Percentiles rank a stretch among this genome's conserved stretches.
phyloP scores from a whole-genome alignment of 139 green algal species.

The Coccomyxa sp. region DNA sequence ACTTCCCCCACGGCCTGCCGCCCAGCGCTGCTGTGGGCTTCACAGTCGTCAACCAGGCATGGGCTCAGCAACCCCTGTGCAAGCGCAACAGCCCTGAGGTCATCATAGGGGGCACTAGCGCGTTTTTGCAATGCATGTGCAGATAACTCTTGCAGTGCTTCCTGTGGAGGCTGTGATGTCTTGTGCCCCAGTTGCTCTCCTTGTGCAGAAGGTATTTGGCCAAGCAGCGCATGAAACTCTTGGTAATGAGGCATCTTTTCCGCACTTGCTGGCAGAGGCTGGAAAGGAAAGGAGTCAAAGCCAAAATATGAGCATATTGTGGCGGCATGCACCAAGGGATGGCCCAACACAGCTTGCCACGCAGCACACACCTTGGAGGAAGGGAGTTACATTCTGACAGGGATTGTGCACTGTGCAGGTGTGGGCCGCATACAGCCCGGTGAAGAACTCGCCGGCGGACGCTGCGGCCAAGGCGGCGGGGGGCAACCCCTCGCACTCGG shows the following conservation, averaged over 20 bases:
- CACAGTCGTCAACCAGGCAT: slow-evolving; percentile 84
- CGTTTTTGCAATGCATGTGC: background rate
- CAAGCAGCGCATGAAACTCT: background rate
- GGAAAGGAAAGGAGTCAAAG: no score
- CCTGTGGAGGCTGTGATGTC: background rate
- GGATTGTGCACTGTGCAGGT: slow-evolving; percentile 41
- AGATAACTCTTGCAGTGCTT: background rate
- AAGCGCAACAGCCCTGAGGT: no score
- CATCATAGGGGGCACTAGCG: no score
- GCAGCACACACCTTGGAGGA: no score
- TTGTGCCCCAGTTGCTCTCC: background rate
- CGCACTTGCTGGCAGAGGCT: background rate
- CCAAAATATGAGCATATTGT: no score
- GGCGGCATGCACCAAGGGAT: no score
- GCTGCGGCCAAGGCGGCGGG: slow-evolving; percentile 73
- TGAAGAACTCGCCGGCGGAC: slow-evolving; percentile 93
- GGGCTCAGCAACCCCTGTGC: background rate
- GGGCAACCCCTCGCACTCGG: slow-evolving; percentile 84
- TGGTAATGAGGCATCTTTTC: background rate
- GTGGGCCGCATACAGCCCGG: slow-evolving; percentile 92
- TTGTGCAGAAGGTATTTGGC: no score
- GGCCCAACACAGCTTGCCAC: no score
- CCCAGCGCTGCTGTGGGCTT: slow-evolving; percentile 79
- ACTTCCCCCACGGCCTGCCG: slow-evolving; percentile 79
- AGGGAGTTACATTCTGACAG: no score